Percentiles rank a stretch among this genome's conserved stretches.
phyloP scores from a whole-genome alignment of 2,329 filamentous ascomycete genomes.

The Nannizzia gypsea region DNA sequence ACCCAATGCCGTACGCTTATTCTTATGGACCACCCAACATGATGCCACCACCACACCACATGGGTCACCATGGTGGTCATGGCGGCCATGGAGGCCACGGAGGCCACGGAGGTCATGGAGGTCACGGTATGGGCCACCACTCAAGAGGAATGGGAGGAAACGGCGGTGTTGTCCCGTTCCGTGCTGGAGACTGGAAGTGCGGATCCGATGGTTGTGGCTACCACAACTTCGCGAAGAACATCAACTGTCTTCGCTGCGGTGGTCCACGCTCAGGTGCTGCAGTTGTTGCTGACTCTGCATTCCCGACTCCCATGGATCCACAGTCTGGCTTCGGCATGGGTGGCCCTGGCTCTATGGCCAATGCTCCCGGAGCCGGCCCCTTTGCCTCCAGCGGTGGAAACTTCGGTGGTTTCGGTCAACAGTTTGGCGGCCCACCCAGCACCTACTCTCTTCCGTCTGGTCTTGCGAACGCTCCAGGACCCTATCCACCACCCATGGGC shows the following conservation, averaged over 20 bases:
- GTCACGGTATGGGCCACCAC: constrained; percentile 46
- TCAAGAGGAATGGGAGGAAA: constrained; percentile 56
- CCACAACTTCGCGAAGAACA: constrained; percentile 99
- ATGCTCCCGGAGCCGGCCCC: constrained; percentile 61
- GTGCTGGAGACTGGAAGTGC: constrained; percentile 97
- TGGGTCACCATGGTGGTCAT: constrained; percentile 48
- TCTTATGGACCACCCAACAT: constrained; percentile 56
- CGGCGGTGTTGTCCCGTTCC: constrained; percentile 84
- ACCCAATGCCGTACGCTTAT: constrained; percentile 57
- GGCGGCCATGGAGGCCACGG: constrained; percentile 46
- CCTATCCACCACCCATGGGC: constrained; percentile 49
- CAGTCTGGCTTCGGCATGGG: constrained; percentile 74
- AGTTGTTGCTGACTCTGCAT: constrained; percentile 86
- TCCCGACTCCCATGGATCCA: constrained; percentile 72
- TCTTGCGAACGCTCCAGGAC: constrained; percentile 63
- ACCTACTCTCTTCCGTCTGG: constrained; percentile 83
- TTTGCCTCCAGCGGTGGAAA: constrained; percentile 58
- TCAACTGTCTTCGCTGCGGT: constrained; percentile 91
- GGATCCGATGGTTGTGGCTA: constrained; percentile 95
- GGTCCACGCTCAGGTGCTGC: constrained; percentile 88
- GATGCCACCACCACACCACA: constrained; percentile 67
- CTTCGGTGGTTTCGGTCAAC: constrained; percentile 60
- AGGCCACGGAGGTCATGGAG: constrained; percentile 43
- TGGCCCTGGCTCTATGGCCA: constrained; percentile 66
- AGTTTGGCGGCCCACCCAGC: constrained; percentile 73